Evolutionary conservation across 345 rosid species (phyloP).

Genomic region (Eutrema heterophyllum): DNA sequence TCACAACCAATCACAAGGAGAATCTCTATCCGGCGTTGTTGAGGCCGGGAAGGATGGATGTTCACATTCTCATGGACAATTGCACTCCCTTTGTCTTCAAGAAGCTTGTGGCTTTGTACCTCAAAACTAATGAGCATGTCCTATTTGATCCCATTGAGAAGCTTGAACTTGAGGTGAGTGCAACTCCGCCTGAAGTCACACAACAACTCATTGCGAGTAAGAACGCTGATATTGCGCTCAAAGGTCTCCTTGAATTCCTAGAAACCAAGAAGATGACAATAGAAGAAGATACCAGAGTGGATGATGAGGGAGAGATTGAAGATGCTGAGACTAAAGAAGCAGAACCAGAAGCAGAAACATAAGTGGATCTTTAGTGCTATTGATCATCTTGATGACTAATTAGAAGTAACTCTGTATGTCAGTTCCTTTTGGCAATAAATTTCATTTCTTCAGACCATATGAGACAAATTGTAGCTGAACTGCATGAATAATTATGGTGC

Average conservation of each 20-base stretch:
- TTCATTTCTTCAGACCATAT: too few species aligned
- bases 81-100: conserved; percentile 19
- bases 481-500: too few species aligned
- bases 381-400: too few species aligned
- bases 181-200: conserved; percentile 17
- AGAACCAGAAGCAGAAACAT: too few species aligned
- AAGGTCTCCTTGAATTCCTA: background rate
- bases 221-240: background rate
- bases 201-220: conserved; percentile 23
- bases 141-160: conserved; percentile 17
- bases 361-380: too few species aligned
- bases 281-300: background rate
- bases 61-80: conserved; percentile 20
- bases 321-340: background rate
- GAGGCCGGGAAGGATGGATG: conserved; percentile 20
- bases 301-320: too few species aligned
- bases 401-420: too few species aligned
- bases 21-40: conserved; percentile 22
- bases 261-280: conserved; percentile 14
- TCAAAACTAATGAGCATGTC: conserved; percentile 3
- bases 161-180: background rate
- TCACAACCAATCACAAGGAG: conserved; percentile 24
- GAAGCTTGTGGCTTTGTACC: conserved; percentile 22
- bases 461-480: too few species aligned
- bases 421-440: too few species aligned